A percentile compares a stretch with the other conserved stretches of the same genome.
Evolutionary conservation across 2,329 filamentous ascomycete genomes (phyloP).

Genomic region (Fusarium domesticum): DNA sequence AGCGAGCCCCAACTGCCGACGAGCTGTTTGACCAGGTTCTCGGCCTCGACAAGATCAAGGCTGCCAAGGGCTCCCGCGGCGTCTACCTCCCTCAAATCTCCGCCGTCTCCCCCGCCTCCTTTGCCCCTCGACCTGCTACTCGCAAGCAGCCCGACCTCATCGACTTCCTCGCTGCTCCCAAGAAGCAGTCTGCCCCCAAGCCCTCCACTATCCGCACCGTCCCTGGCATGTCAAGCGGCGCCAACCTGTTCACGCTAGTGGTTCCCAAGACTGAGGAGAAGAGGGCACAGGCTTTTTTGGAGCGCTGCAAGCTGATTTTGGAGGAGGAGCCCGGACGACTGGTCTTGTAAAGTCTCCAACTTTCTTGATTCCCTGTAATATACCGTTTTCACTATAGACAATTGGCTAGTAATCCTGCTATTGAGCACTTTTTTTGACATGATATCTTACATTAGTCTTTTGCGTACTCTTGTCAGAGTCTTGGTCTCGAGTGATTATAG

Average conservation of each 20-base stretch:
- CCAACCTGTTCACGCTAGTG: conserved; percentile 78
- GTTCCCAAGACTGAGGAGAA: conserved; percentile 79
- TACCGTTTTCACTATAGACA: conserved; percentile 30
- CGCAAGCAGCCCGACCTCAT: conserved; percentile 65
- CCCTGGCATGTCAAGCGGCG: conserved; percentile 51
- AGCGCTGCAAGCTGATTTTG: conserved; percentile 79
- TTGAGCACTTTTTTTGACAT: conserved; percentile 3
- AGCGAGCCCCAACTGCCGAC: conserved; percentile 61
- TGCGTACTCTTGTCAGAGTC: too few species aligned
- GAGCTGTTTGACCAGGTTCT: conserved; percentile 90
- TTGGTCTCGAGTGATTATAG: too few species aligned
- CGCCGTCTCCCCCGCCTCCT: conserved; percentile 48
- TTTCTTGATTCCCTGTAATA: conserved; percentile 30
- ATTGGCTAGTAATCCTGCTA: conserved; percentile 23
- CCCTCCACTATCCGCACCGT: conserved; percentile 33
- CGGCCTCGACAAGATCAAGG: conserved; percentile 55
- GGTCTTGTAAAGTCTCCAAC: conserved; percentile 50
- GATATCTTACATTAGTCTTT: not conserved
- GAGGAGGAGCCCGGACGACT: conserved; percentile 76
- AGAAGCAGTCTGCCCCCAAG: conserved; percentile 29
- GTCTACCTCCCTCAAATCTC: conserved; percentile 70
- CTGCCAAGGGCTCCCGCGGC: conserved; percentile 55
- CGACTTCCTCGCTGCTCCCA: conserved; percentile 64
- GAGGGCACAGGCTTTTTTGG: conserved; percentile 76
- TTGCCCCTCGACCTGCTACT: conserved; percentile 31